These are phyloP conservation scores for Potentilla sterilis DNA, from an alignment of 306 rosid species.

Conservation along the genomic window DNA sequence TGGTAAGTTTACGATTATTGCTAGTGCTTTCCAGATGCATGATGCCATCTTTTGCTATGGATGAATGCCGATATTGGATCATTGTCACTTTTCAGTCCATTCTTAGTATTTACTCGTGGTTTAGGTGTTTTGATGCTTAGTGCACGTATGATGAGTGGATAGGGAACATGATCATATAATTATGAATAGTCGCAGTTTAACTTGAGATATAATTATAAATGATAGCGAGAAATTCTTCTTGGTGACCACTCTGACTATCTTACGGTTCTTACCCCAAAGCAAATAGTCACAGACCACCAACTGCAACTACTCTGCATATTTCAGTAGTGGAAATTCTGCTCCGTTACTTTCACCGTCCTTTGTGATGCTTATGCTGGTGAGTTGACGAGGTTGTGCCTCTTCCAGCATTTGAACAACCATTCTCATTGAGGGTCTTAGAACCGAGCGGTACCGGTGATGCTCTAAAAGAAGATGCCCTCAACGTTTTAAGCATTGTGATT, in stretches of 20 bases:
- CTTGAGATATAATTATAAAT: neutral
- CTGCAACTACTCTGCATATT: neutral
- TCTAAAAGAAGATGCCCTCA: too few species aligned
- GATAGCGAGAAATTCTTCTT: neutral
- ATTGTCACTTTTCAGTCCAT: neutral
- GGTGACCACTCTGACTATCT: neutral
- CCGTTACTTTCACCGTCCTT: constrained; percentile 32
- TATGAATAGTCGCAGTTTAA: neutral
- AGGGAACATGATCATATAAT: neutral
- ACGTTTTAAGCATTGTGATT: too few species aligned
- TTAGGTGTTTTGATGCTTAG: neutral
- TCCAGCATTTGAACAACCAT: constrained; percentile 85
- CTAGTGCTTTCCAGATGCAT: neutral
- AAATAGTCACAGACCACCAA: neutral
- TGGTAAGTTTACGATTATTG: constrained; percentile 52
- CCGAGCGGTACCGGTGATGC: constrained; percentile 31
- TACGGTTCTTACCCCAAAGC: neutral
- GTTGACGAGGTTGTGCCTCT: constrained; percentile 59
- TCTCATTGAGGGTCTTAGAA: constrained; percentile 86
- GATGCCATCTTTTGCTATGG: neutral
- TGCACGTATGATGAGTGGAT: neutral
- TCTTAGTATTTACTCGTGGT: neutral
- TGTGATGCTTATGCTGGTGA: constrained; percentile 34
- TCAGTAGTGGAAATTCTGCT: constrained; percentile 1
- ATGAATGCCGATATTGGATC: neutral